phyloP scores from a whole-genome alignment of 2,329 filamentous ascomycete genomes.

The Gaeumannomyces sp. region DNA sequence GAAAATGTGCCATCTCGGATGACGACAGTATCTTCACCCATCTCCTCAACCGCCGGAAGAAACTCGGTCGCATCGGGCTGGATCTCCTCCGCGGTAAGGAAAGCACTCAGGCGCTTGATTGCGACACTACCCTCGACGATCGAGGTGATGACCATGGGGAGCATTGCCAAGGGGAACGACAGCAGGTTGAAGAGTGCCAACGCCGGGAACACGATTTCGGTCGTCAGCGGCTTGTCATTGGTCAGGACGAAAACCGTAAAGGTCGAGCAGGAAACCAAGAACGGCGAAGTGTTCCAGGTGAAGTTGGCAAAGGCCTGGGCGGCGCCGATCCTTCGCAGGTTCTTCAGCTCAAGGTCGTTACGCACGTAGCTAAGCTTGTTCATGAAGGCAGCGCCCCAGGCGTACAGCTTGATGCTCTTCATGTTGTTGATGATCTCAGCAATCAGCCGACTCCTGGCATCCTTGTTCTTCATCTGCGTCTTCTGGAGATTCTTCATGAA shows the following conservation, averaged over 20 bases:
- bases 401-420: slow-evolving; percentile 99
- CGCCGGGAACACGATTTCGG: slow-evolving; percentile 93
- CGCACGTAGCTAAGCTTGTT: slow-evolving; percentile 93
- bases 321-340: slow-evolving; percentile 90
- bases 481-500: slow-evolving; percentile 95
- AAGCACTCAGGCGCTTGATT: slow-evolving; percentile 76
- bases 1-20: slow-evolving; percentile 86
- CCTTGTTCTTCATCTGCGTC: slow-evolving; percentile 98
- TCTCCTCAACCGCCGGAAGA: slow-evolving; percentile 63
- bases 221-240: slow-evolving; percentile 72
- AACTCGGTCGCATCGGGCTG: slow-evolving; percentile 74
- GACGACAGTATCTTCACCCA: slow-evolving; percentile 78
- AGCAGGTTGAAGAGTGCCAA: slow-evolving; percentile 89
- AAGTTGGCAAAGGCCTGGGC: slow-evolving; percentile 94
- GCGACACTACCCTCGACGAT: slow-evolving; percentile 96
- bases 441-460: slow-evolving; percentile 84
- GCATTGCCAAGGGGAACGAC: slow-evolving; percentile 85
- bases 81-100: slow-evolving; percentile 81
- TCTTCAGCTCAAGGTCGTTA: slow-evolving; percentile 93
- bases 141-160: slow-evolving; percentile 96
- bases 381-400: slow-evolving; percentile 96
- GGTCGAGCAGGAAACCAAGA: slow-evolving; percentile 93
- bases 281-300: slow-evolving; percentile 95
- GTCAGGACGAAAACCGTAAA: slow-evolving; percentile 93
- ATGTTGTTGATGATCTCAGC: slow-evolving; percentile 99